phyloP scores from a whole-genome alignment of 352 stramenopile species.

The Phytophthora colocasiae region DNA sequence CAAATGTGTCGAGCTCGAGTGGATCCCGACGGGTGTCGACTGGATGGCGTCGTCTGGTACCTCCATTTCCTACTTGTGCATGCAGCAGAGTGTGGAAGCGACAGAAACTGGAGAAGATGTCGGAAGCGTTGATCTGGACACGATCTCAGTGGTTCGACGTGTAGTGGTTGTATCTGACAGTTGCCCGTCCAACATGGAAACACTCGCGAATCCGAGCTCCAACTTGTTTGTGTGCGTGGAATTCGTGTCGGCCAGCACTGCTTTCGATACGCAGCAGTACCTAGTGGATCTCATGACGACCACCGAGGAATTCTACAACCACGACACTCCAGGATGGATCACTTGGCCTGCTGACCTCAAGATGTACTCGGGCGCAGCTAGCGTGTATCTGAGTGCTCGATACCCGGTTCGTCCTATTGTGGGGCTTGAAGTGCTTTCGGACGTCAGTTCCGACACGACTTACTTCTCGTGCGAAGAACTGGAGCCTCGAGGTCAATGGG shows the following conservation, averaged over 20 bases:
- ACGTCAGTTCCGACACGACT: slow-evolving; percentile 22
- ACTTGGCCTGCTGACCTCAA: slow-evolving; percentile 43
- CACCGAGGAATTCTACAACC: slow-evolving; percentile 52
- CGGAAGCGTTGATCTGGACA: slow-evolving; percentile 22
- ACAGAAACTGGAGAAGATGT: slow-evolving; percentile 17
- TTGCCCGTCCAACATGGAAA: slow-evolving; percentile 36
- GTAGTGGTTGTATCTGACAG: slow-evolving; percentile 31
- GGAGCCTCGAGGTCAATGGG: slow-evolving; percentile 25
- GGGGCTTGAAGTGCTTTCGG: slow-evolving; percentile 38
- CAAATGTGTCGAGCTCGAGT: slow-evolving; percentile 33
- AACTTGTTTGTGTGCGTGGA: slow-evolving; percentile 43
- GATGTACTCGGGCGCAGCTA: slow-evolving; percentile 17
- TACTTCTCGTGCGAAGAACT: slow-evolving; percentile 36
- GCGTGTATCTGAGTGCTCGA: slow-evolving; percentile 46
- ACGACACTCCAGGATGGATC: slow-evolving; percentile 50
- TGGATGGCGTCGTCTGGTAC: slow-evolving; percentile 30
- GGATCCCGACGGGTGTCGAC: slow-evolving; percentile 44
- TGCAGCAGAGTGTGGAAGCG: slow-evolving; percentile 36
- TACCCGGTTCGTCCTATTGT: slow-evolving; percentile 46
- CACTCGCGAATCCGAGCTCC: slow-evolving; percentile 25
- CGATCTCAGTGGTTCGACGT: slow-evolving; percentile 29
- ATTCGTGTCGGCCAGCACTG: slow-evolving; percentile 21
- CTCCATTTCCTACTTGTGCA: slow-evolving; percentile 39
- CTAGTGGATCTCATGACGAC: slow-evolving; percentile 57
- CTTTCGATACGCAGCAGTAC: slow-evolving; percentile 41